Conservation (phyloP, 2,329 filamentous ascomycete species). For the Macrophomina tecta region DNA sequence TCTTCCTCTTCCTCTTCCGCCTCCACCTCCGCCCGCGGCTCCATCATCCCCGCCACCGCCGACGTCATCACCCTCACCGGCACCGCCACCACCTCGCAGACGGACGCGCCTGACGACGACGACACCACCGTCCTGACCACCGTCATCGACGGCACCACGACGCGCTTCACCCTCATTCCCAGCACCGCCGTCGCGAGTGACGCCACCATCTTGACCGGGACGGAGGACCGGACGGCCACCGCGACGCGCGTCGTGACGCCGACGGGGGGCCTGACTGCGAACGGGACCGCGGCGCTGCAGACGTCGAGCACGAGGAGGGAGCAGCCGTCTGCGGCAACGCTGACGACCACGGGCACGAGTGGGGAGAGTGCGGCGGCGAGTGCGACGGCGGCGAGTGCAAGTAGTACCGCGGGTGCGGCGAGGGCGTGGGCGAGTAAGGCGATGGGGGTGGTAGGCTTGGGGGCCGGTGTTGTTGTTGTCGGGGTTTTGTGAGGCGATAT, state of each 20-base stretch:
- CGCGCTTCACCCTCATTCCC: neutral
- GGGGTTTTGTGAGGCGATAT: neutral
- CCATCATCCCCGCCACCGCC: neutral
- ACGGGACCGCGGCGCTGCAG: neutral
- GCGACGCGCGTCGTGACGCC: neutral
- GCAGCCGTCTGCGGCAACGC: neutral
- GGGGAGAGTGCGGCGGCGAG: neutral
- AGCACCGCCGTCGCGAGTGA: neutral
- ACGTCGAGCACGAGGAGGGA: neutral
- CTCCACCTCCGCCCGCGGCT: neutral
- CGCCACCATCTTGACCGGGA: neutral
- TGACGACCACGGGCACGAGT: neutral
- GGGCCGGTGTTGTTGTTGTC: neutral
- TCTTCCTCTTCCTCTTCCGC: neutral
- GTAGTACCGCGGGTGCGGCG: neutral
- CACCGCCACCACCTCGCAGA: neutral
- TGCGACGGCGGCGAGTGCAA: neutral
- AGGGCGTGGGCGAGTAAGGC: neutral
- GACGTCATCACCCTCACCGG: neutral
- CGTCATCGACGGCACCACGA: conserved; percentile 1
- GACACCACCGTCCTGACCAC: neutral
- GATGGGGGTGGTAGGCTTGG: neutral
- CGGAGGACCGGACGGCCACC: neutral
- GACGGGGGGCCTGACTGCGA: neutral
- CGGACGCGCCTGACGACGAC: conserved; percentile 1